phyloP scores from a whole-genome alignment of 495 filamentous ascomycete genomes.

The Parachaetomium inaequale region DNA sequence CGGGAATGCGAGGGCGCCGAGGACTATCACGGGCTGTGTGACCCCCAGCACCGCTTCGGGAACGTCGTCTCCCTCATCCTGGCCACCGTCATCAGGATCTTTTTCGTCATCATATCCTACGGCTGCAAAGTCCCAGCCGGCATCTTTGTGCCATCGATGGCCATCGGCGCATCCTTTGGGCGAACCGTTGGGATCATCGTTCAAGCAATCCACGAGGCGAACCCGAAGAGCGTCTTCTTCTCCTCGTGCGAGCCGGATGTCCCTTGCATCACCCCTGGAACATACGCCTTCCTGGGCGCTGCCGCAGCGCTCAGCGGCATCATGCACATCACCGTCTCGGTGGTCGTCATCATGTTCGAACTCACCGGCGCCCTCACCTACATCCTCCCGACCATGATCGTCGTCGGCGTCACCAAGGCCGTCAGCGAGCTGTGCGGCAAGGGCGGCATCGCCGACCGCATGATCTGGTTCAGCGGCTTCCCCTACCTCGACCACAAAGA shows the following conservation, averaged over 20 bases:
- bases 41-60: constrained; percentile 66
- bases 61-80: constrained; percentile 77
- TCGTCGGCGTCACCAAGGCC: constrained; percentile 94
- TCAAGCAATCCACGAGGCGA: constrained; percentile 79
- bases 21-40: constrained; percentile 90
- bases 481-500: constrained; percentile 98
- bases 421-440: constrained; percentile 89
- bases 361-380: constrained; percentile 92
- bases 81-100: constrained; percentile 75
- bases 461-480: constrained; percentile 99
- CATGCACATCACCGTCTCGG: constrained; percentile 95
- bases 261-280: constrained; percentile 95
- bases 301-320: constrained; percentile 95
- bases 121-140: constrained; percentile 97
- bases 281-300: constrained; percentile 91
- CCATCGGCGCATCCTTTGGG: constrained; percentile 90
- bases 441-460: constrained; percentile 93
- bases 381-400: constrained; percentile 97
- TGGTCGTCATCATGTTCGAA: constrained; percentile 98
- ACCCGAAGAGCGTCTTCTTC: constrained; percentile 80
- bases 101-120: constrained; percentile 93
- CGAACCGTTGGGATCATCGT: constrained; percentile 92
- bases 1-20: constrained; percentile 89
- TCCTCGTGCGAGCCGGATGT: constrained; percentile 82
- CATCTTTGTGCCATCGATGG: constrained; percentile 98